phyloP scores from a whole-genome alignment of 345 rosid genomes.

The Firmiana major region DNA sequence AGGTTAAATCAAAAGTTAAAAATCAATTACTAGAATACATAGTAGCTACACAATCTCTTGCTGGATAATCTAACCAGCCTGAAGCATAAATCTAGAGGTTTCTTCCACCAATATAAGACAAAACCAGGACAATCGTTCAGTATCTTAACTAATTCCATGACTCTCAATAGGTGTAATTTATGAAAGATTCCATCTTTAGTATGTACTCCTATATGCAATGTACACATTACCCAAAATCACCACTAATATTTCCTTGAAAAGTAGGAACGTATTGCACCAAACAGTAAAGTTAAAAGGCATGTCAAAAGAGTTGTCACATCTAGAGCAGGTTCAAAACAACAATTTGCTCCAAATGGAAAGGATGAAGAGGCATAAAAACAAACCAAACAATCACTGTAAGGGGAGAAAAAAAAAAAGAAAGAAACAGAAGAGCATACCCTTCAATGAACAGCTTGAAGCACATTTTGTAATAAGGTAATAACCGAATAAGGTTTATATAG shows the following conservation, averaged over 20 bases:
- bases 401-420: not conserved
- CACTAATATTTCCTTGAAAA: not conserved
- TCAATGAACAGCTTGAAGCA: not conserved
- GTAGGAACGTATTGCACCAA: not conserved
- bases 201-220: not conserved
- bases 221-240: not conserved
- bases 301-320: not conserved
- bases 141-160: not conserved
- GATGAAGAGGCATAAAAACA: not conserved
- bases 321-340: not conserved
- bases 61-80: not conserved
- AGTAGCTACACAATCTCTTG: conserved; percentile 4
- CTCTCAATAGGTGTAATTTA: not conserved
- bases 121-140: not conserved
- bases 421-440: not conserved
- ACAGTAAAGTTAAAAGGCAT: not conserved
- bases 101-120: not conserved
- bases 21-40: not conserved
- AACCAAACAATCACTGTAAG: not conserved
- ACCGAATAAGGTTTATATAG: not conserved
- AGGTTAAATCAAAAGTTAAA: conserved; percentile 16
- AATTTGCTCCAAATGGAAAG: not conserved
- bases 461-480: not conserved
- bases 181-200: not conserved
- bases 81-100: not conserved